Base-by-base conservation (phyloP, 305 asterid species). In the Withania somnifera region DNA sequence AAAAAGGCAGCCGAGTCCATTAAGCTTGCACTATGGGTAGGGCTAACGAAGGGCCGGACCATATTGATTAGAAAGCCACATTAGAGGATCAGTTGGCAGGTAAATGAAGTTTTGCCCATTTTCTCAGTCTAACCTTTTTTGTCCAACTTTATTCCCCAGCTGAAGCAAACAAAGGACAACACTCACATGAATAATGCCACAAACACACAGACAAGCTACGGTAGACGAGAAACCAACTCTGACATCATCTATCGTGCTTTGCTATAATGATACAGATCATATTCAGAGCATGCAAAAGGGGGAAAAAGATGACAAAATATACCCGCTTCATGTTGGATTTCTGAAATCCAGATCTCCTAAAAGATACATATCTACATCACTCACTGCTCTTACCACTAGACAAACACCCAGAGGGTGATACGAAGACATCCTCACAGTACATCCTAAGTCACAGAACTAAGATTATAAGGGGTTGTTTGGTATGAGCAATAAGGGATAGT, bases 291-390 rank as follows among this genome's bases (percentile, higher is more conserved):
- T 66, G 17, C 51, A 66, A 66, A n/a, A 34, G 4, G 5, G 14
- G 2, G 75, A 14, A 0, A 32, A 26, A 5, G 36, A 26, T 73
- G 79, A 42, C 14, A 61, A 71, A 50, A 66, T 77, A 30, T 92
- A 93, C 98, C 94, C 94, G 81, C 85, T 90, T 95, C 98, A 94
- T 93, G 90, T 90, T 93, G 64, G 98, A 78, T 87, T 88, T 95
- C 82, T 94, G 99, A 88, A 95, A 95, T 83, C 97, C 97, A 51
- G 98, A 92, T 88, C 99, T 90, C 84, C 98, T 88, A 88, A 93
- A 93, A 24, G 94, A 95, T 84, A 94, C 98, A 81, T 95, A 94
- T 84, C 99, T 89, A 87, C 57, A 45, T 71, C 38, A 45, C 57
- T 14, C 32, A 4, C 15, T 13, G 1, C 71, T 30, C 45, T 63